Base-by-base conservation (phyloP, 108 stramenopile species). In the Conticribra guillardii region DNA sequence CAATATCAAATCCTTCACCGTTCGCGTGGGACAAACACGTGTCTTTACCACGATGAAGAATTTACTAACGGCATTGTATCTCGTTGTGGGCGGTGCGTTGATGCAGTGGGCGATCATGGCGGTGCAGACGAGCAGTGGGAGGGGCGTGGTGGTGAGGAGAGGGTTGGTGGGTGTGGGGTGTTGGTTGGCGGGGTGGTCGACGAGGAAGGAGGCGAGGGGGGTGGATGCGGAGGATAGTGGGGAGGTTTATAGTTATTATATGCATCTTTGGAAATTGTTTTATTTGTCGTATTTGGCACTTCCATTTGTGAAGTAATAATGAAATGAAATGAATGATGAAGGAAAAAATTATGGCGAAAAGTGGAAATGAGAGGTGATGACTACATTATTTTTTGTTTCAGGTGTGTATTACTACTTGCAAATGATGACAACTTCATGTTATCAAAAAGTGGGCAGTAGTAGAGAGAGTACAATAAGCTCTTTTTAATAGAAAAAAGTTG, bases 251-350 rank as follows among this genome's bases (percentile, higher is more conserved):
- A 64, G 69, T 3, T 91, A 84, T 60, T 96, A 96, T 85, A 96
- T 93, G 92, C 84, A 92, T 50, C 67, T 93, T 24, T 96, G 95
- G 95, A 93, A 96, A 54, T 71, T 93, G 32, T 96, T 96, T 60
- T 96, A 93, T 64, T 45, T 90, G 44, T 86, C 79, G 34, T 96
- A 93, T 56, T 58, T 96, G 51, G 74, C 82, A 0, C 67, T 95
- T n/a, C 91, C 91, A 4, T 87, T 92, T 26, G 87, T 84, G 14
- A 87, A 88, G 47, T 92, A 63, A 49, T 44, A 14, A 41, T 5
- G 37, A 41, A 41, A 41, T 41, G 5, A 5, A 11, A 41, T 5
- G 11, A 9, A 9, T 41, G 8, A 11, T 11, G 37, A 41, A 41
- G 37, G 37, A 41, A n/a, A n/a, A n/a, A n/a, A n/a, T n/a, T n/a